phyloP scores from a whole-genome alignment of 768 basidiomycete genomes.

The Amanita molliuscula region DNA sequence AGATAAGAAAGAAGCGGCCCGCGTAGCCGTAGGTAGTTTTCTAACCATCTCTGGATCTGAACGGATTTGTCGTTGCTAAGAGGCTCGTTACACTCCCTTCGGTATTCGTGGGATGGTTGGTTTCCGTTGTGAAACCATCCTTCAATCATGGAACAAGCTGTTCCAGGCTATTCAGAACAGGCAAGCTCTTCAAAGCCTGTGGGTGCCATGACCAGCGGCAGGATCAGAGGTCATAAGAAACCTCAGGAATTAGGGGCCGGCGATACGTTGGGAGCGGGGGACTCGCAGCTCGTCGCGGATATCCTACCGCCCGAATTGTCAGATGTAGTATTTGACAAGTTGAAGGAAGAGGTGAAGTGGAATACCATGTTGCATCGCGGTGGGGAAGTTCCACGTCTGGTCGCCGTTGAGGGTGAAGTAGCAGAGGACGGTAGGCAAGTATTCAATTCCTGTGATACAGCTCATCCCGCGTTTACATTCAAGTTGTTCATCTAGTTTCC shows the following conservation, averaged over 20 bases:
- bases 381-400: slow-evolving; percentile 40
- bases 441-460: neutral
- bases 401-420: slow-evolving; percentile 26
- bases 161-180: neutral
- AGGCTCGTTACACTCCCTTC: no score
- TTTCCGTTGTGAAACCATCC: no score
- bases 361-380: slow-evolving; percentile 68
- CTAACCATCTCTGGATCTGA: no score
- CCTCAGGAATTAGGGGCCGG: slow-evolving; percentile 16
- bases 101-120: no score
- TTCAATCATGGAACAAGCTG: no score
- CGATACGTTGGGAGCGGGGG: slow-evolving; percentile 47
- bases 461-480: neutral
- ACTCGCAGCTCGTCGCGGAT: slow-evolving; percentile 48
- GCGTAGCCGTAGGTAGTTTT: no score
- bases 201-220: neutral
- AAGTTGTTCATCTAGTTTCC: slow-evolving; percentile 44
- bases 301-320: slow-evolving; percentile 49
- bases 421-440: slow-evolving; percentile 28
- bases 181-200: neutral
- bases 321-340: slow-evolving; percentile 41
- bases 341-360: slow-evolving; percentile 63
- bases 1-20: no score
- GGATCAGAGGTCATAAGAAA: neutral
- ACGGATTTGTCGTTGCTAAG: no score